A percentile compares a stretch with the other conserved stretches of the same genome.
Evolutionary conservation across 139 green algal genomes (phyloP).

Genomic region (Eudorina sp.): DNA sequence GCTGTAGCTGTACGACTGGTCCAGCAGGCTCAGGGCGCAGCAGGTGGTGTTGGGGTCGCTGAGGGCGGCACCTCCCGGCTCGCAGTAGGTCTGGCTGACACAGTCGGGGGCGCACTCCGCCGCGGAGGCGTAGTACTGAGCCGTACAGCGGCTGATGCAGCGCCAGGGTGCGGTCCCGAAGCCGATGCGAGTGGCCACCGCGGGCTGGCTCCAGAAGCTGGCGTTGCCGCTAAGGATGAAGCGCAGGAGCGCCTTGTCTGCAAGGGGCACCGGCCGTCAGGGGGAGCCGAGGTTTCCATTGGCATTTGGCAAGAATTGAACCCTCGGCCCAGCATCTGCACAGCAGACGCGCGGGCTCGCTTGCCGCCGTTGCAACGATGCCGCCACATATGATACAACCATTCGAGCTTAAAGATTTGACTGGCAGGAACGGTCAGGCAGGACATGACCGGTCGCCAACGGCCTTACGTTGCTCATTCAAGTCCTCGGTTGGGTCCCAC

Average conservation of each 20-base stretch:
- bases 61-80: background rate
- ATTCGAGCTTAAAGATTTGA: too few species aligned
- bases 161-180: conserved; percentile 34
- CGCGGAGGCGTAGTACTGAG: background rate
- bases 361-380: background rate
- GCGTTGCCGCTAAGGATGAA: conserved; percentile 39
- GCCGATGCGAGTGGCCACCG: conserved; percentile 23
- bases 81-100: background rate
- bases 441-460: background rate
- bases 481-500: background rate
- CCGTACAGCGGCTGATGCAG: conserved; percentile 5
- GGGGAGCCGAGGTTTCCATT: background rate
- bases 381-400: too few species aligned
- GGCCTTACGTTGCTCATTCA: conserved; percentile 36
- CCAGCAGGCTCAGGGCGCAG: conserved; percentile 26
- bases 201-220: conserved; percentile 24
- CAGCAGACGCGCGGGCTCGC: too few species aligned
- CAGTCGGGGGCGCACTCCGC: background rate
- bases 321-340: background rate
- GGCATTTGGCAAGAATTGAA: background rate
- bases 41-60: background rate
- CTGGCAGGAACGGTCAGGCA: too few species aligned
- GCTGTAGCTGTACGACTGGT: too few species aligned
- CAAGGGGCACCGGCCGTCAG: background rate
- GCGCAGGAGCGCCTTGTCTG: conserved; percentile 27